Evolutionary conservation across 805 yeast genomes (phyloP), one percentile per base, ranked within the genome.

Genomic region (Pichia insulana): DNA sequence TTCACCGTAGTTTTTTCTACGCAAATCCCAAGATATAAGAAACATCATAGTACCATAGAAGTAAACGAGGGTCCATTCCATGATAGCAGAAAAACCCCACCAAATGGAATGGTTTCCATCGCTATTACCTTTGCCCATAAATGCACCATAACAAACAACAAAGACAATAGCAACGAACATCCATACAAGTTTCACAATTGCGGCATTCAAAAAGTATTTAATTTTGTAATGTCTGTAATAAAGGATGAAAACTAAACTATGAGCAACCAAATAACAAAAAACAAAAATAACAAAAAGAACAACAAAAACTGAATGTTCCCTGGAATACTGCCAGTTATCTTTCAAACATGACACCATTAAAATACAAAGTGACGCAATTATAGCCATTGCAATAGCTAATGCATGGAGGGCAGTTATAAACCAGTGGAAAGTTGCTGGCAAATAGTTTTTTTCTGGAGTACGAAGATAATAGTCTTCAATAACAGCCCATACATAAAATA

Each of bases 41-140:
- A 80, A 55, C 49, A 80, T 73, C 46, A 83, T 67, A 28, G 80
- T 53, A 3, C 95, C 92, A 57, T 83, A 89, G 78, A 85, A 80
- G 62, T 80, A 89, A n/a, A 90, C 79, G 34, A 89, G 62, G 3
- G 79, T 57, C 97, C 97, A 90, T 62, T 90, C 97, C 56, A 83
- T 76, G 17, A 70, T 65, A 0, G 88, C 88, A 33, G 79, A 70
- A 27, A 71, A 65, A 3, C 72, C 73, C 48, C 71, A 66, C 31
- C 63, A 54, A 7, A 63, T 53, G 22, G 68, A 67, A 1, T 43
- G 40, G 19, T 50, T 51, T 19, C 60, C 59, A 10, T 44, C 44
- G 2, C 39, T 13, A 8, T 40, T 39, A 3, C 50, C 63, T 20
- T 36, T 30, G 16, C 44, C 43, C 57, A 53, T 50, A 33, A 49